These are phyloP conservation scores for Phyllosticta paracitricarpa DNA, from an alignment of 2,329 filamentous ascomycete species.

Conservation along the genomic window DNA sequence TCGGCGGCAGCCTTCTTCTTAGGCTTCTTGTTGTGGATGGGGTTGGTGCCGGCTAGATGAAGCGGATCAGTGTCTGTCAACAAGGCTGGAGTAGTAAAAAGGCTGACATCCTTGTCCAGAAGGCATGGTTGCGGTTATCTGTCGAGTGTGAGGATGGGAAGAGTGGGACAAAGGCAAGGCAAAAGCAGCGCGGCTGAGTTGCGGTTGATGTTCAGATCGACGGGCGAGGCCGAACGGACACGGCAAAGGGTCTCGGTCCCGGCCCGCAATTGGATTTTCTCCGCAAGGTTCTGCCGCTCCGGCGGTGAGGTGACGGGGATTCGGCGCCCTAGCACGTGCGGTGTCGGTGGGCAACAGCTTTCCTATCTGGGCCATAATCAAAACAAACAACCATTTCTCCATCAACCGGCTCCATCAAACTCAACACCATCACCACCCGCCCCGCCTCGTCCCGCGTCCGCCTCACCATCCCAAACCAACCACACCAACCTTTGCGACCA, in stretches of 20 bases:
- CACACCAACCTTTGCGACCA: constrained; percentile 26
- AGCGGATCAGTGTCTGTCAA: constrained; percentile 16
- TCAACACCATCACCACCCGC: neutral
- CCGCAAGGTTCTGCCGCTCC: neutral
- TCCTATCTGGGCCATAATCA: neutral
- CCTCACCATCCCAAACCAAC: neutral
- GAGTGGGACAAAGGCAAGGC: constrained; percentile 10
- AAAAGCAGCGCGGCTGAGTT: neutral
- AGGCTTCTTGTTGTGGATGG: constrained; percentile 62
- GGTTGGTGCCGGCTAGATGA: constrained; percentile 39
- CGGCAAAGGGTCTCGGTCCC: neutral
- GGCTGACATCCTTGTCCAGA: constrained; percentile 41
- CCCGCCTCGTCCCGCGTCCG: neutral
- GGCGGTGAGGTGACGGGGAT: neutral
- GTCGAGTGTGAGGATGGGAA: neutral
- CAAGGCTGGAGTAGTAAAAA: neutral
- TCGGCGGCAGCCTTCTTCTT: constrained; percentile 75
- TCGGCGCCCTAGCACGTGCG: neutral
- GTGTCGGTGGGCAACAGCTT: neutral
- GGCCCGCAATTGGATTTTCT: neutral
- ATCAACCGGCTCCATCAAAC: neutral
- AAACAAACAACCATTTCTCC: neutral
- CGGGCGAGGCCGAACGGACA: neutral
- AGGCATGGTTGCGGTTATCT: constrained; percentile 31
- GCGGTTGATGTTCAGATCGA: neutral